phyloP scores from a whole-genome alignment of 2,329 filamentous ascomycete genomes.

The Aspergillus vadensis region DNA sequence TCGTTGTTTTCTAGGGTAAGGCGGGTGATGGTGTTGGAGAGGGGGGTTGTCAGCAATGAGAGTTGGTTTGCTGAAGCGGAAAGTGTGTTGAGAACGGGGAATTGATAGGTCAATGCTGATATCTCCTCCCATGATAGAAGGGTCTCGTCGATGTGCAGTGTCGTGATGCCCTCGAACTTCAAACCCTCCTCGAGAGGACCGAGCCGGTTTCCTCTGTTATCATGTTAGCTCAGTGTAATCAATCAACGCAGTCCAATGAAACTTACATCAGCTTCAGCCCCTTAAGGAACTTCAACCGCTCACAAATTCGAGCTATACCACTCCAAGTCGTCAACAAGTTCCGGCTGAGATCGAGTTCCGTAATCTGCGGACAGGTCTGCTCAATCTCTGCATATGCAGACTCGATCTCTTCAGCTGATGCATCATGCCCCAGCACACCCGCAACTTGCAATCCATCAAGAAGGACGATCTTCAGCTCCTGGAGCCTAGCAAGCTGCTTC shows the following conservation, averaged over 20 bases:
- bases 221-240: slow-evolving; percentile 17
- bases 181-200: slow-evolving; percentile 42
- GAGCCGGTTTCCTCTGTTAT: slow-evolving; percentile 70
- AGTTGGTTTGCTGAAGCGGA: slow-evolving; percentile 42
- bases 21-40: slow-evolving; percentile 42
- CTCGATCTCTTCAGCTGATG: slow-evolving; percentile 24
- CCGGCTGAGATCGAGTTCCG: slow-evolving; percentile 80
- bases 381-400: slow-evolving; percentile 53
- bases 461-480: slow-evolving; percentile 77
- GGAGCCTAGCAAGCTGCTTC: slow-evolving; percentile 71
- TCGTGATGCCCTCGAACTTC: slow-evolving; percentile 55
- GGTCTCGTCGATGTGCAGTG: slow-evolving; percentile 68
- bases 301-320: slow-evolving; percentile 71
- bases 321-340: slow-evolving; percentile 73
- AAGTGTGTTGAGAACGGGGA: slow-evolving; percentile 38
- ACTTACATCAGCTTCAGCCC: slow-evolving; percentile 71
- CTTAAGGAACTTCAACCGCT: slow-evolving; percentile 65
- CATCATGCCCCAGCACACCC: slow-evolving; percentile 34
- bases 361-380: slow-evolving; percentile 58
- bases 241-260: background rate
- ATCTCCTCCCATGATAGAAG: slow-evolving; percentile 63
- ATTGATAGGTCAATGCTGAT: slow-evolving; percentile 34
- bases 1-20: slow-evolving; percentile 55
- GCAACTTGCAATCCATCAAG: slow-evolving; percentile 73
- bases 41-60: slow-evolving; percentile 30